A percentile compares a stretch with the other conserved stretches of the same genome.
Conservation (phyloP, 306 rosid species). For the Cyamopsis tetragonoloba region DNA sequence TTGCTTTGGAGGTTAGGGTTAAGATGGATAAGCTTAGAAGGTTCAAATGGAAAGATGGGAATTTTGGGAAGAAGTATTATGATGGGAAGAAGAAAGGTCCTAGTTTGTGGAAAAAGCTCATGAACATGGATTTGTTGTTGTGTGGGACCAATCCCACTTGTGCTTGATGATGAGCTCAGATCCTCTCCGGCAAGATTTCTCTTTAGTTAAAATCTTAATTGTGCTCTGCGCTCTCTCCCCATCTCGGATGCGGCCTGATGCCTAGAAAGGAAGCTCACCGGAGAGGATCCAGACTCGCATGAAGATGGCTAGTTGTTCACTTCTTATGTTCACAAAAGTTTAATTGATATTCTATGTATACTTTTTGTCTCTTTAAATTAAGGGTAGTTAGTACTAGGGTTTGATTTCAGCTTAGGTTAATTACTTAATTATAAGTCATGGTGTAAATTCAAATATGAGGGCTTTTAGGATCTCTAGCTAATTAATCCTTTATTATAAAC, state of each 20-base stretch:
- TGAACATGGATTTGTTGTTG: conserved; percentile 67
- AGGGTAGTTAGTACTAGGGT: conserved; percentile 17
- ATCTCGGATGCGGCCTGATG: too few relatives aligned
- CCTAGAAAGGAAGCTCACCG: too few relatives aligned
- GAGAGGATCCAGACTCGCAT: too few relatives aligned
- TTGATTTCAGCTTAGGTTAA: too few relatives aligned
- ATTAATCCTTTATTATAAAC: conserved; percentile 19
- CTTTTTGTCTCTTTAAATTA: conserved; percentile 18
- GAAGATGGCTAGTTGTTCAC: not conserved
- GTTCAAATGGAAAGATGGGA: conserved; percentile 35
- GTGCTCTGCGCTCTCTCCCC: too few relatives aligned
- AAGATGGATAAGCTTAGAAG: conserved; percentile 46
- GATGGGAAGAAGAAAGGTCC: conserved; percentile 31
- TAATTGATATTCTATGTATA: conserved; percentile 15
- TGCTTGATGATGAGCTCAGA: conserved; percentile 28
- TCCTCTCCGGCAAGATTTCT: too few relatives aligned
- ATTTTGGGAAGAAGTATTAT: conserved; percentile 4
- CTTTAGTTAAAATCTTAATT: too few relatives aligned
- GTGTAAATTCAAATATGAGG: conserved; percentile 26
- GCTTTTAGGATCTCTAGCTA: conserved; percentile 6
- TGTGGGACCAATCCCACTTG: conserved; percentile 61
- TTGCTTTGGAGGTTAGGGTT: conserved; percentile 52
- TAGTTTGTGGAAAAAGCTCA: conserved; percentile 61
- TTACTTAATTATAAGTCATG: not conserved
- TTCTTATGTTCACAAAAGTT: not conserved